Conservation (phyloP, 768 basidiomycete genomes). For the Tylopilus felleus region DNA sequence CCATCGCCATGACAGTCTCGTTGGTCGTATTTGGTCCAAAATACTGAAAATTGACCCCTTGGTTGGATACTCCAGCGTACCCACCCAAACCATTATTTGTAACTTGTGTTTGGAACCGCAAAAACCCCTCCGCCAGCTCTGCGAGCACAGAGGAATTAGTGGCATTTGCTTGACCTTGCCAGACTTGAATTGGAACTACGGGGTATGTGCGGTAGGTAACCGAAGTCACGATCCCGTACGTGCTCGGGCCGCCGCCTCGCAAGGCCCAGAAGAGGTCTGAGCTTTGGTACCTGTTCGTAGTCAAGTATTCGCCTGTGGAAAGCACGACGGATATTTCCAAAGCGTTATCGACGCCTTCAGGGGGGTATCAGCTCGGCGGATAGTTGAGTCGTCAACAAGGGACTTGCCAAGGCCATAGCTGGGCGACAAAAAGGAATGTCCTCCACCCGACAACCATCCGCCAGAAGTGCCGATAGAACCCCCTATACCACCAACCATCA, state of each 20-base stretch:
- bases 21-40: conserved; percentile 36
- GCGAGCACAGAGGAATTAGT: conserved; percentile 30
- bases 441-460: conserved; percentile 48
- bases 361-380: neutral
- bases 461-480: conserved; percentile 38
- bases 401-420: conserved; percentile 40
- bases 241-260: conserved; percentile 47
- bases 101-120: conserved; percentile 25
- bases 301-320: conserved; percentile 41
- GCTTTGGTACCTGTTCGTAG: too few relatives aligned
- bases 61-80: conserved; percentile 20
- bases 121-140: conserved; percentile 35
- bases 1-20: conserved; percentile 34
- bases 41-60: conserved; percentile 16
- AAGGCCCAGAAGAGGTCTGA: conserved; percentile 53
- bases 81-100: conserved; percentile 45
- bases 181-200: conserved; percentile 31
- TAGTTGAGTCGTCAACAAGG: neutral
- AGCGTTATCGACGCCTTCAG: conserved; percentile 45
- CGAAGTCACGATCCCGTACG: conserved; percentile 46
- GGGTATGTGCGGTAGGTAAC: conserved; percentile 47
- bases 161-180: conserved; percentile 30
- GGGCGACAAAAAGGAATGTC: conserved; percentile 42
- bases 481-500: conserved; percentile 42
- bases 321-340: conserved; percentile 45